Conservation (phyloP, 2,329 filamentous ascomycete genomes). For the Davidsoniella australis region DNA sequence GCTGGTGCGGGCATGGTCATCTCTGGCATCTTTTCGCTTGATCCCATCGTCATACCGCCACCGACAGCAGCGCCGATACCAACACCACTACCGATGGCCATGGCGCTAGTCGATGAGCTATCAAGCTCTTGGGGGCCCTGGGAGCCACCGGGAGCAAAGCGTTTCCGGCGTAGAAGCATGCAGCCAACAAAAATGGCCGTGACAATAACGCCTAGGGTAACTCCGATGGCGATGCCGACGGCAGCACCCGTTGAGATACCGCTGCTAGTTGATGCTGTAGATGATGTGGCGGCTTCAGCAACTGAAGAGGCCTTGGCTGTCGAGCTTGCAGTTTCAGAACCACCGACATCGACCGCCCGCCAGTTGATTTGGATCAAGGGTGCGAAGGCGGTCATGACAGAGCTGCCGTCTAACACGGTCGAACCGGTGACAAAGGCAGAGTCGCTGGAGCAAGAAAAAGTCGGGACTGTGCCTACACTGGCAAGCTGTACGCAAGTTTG, state of each 20-base stretch:
- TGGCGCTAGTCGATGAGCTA: background rate
- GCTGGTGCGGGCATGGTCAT: slow-evolving; percentile 10
- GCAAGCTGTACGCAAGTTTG: slow-evolving; percentile 13
- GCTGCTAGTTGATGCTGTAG: background rate
- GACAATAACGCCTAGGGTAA: slow-evolving; percentile 10
- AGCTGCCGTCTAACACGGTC: slow-evolving; percentile 3
- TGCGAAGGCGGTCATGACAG: slow-evolving; percentile 13
- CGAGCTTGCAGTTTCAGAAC: slow-evolving; percentile 1
- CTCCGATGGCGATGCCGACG: slow-evolving; percentile 15
- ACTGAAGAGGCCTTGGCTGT: background rate
- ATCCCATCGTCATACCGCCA: background rate
- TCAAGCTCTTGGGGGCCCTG: slow-evolving; percentile 2
- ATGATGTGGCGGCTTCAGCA: slow-evolving; percentile 5
- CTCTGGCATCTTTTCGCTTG: slow-evolving; percentile 4
- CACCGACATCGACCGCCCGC: slow-evolving; percentile 15
- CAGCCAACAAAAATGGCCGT: slow-evolving; percentile 6
- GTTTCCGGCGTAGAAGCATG: slow-evolving; percentile 6
- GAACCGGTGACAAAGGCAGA: slow-evolving; percentile 5
- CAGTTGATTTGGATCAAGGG: slow-evolving; percentile 20
- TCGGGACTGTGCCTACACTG: slow-evolving; percentile 13
- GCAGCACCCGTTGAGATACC: slow-evolving; percentile 11
- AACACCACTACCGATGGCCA: background rate
- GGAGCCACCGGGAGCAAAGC: background rate
- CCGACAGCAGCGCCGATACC: background rate
- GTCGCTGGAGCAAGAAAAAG: slow-evolving; percentile 8